Evolutionary conservation across 2,329 filamentous ascomycete genomes (phyloP).

Genomic region (Fusarium annulatum): DNA sequence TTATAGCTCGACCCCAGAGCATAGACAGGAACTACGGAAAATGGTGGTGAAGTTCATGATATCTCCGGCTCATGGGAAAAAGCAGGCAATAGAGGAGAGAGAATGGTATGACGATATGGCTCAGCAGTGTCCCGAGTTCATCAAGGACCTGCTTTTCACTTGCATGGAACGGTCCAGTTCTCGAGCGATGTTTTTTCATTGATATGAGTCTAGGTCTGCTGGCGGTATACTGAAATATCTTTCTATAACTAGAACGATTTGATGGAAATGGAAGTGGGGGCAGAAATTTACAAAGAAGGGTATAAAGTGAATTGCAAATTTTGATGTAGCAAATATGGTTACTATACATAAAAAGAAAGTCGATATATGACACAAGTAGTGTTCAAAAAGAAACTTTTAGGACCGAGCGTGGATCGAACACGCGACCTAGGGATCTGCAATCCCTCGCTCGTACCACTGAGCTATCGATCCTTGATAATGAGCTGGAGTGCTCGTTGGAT

Average conservation of each 20-base stretch:
- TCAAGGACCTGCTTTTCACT: background rate
- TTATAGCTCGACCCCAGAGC: background rate
- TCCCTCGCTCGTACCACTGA: slow-evolving; percentile 41
- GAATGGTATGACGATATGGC: background rate
- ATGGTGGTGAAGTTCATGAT: background rate
- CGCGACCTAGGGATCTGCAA: slow-evolving; percentile 42
- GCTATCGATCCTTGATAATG: slow-evolving; percentile 28
- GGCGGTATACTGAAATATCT: background rate
- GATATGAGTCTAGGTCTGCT: too few species aligned
- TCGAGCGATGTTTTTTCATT: too few species aligned
- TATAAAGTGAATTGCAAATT: too few species aligned
- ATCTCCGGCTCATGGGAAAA: rapidly evolving
- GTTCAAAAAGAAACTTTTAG: background rate
- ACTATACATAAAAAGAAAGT: background rate
- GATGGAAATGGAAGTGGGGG: rapidly evolving
- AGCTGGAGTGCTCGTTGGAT: background rate
- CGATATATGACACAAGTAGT: too few species aligned
- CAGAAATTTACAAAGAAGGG: too few species aligned
- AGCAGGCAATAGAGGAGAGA: background rate
- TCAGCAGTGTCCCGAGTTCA: background rate
- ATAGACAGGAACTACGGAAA: background rate
- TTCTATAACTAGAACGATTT: too few species aligned
- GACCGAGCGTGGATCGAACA: slow-evolving; percentile 41
- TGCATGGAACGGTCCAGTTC: background rate
- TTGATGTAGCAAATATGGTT: too few species aligned